Percentiles rank a stretch among this genome's conserved stretches.
Conservation (phyloP, 345 rosid genomes). For the Passiflora organensis region DNA sequence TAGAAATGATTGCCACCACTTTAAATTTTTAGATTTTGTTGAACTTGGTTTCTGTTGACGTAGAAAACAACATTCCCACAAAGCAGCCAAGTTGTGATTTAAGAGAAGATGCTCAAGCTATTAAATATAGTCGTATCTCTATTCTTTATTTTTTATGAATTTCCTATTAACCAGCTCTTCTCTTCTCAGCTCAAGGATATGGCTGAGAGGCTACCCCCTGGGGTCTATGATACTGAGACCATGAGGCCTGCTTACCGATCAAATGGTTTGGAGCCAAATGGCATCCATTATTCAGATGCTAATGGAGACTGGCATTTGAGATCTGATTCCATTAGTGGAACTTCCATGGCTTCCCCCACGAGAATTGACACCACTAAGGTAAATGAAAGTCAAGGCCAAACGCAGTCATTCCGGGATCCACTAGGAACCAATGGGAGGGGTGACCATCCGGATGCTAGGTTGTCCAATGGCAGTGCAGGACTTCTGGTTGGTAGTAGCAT, state of each 20-base stretch:
- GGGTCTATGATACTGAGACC: constrained; percentile 54
- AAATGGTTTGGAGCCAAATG: constrained; percentile 68
- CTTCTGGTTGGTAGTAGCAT: constrained; percentile 31
- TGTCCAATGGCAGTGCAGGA: constrained; percentile 39
- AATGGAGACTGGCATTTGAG: constrained; percentile 61
- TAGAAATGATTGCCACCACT: background rate
- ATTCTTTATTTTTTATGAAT: background rate
- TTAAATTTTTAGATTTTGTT: background rate
- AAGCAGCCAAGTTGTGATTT: background rate
- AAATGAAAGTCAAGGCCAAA: constrained; percentile 38
- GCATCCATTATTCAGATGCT: constrained; percentile 43
- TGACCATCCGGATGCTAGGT: constrained; percentile 38
- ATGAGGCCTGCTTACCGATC: constrained; percentile 36
- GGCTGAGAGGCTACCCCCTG: constrained; percentile 76
- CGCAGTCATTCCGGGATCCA: constrained; percentile 39
- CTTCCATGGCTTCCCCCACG: constrained; percentile 45
- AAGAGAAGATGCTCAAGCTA: background rate
- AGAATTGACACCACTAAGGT: constrained; percentile 28
- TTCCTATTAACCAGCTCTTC: constrained; percentile 5
- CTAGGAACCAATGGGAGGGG: constrained; percentile 38
- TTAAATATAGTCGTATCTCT: background rate
- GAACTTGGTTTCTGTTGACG: background rate
- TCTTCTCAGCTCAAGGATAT: constrained; percentile 75
- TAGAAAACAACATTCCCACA: background rate
- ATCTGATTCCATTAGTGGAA: constrained; percentile 49